Evolutionary conservation across 2,329 filamentous ascomycete species (phyloP).

Genomic region (Colletotrichum musicola): DNA sequence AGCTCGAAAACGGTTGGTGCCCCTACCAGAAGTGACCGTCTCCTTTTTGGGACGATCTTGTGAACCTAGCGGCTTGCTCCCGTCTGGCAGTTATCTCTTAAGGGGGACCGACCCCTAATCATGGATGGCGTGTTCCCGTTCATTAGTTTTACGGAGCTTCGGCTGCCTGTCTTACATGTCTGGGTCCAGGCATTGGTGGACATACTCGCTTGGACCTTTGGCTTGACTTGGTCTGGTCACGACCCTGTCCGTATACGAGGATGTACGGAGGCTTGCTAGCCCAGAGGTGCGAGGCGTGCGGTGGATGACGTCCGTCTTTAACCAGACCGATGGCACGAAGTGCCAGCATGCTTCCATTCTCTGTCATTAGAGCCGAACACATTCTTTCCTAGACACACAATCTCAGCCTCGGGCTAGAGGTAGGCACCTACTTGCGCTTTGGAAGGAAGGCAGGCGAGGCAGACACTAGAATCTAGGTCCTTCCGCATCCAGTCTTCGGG

Average conservation of each 20-base stretch:
- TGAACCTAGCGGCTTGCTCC: neutral
- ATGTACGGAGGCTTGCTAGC: neutral
- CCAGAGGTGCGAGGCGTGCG: neutral
- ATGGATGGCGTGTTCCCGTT: conserved; percentile 15
- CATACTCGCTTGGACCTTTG: neutral
- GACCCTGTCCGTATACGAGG: neutral
- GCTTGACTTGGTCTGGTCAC: neutral
- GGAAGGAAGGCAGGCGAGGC: no score
- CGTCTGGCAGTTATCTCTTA: neutral
- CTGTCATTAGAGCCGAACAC: neutral
- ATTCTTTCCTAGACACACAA: no score
- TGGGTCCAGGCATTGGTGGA: conserved; percentile 1
- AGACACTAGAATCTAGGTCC: no score
- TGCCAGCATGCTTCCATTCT: neutral
- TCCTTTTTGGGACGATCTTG: neutral
- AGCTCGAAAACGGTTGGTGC: conserved; percentile 4
- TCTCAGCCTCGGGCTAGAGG: no score
- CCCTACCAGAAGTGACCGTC: neutral
- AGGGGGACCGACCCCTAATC: neutral
- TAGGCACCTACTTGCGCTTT: no score
- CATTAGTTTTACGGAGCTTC: conserved; percentile 10
- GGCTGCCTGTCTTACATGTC: conserved; percentile 10
- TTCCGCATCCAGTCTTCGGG: no score
- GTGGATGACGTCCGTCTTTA: neutral
- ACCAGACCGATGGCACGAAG: no score